Base-by-base conservation (phyloP, 106 monocot species). In the Allium sativum region DNA sequence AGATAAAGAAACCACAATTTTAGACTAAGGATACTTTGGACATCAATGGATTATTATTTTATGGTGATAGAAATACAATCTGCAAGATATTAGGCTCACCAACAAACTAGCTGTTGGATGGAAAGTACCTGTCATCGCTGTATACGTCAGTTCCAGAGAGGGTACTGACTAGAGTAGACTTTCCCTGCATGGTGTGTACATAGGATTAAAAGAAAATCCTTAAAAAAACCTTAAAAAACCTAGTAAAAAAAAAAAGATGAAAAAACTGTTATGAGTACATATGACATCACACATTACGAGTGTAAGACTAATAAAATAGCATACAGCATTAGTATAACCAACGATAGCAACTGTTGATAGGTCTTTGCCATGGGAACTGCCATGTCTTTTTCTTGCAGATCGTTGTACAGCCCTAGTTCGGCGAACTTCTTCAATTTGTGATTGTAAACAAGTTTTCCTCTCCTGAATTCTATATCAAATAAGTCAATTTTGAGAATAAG, bases 281-380 rank as follows among this genome's bases (percentile, higher is more conserved):
- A 17, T 55, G 0, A 9, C 61, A 62, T 44, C 18, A 62, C 9
- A 46, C 45, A 5, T 21, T 9, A n/a, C 17, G 41, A 31, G 10
- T 18, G 11, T 22, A 22, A 15, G 21, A n/a, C 47, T 52, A 46
- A 17, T 42, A 40, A 44, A 73, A 46, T 47, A 9, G 65, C 90
- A 59, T 91, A 98, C 96, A 52, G 96, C 96, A 88, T 98, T 91
- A 57, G 91, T 98, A 68, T 98, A 98, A 21, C 96, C 96, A 61
- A 98, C 96, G 68, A 98, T 73, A 65, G 91, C 96, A 74, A 98
- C 82, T 71, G 96, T 98, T 57, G 82, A 54, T 53, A 98, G 72
- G 53, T 79, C 77, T 56, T 78, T 75, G 63, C 90, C 90, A 64
- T 71, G 48, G 53, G 80, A 74, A 58, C 75, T 74, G 45, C 84